Evolutionary conservation across 805 yeast genomes (phyloP), one percentile per base, ranked within the genome.

Genomic region (Spencermartinsiella europaea): DNA sequence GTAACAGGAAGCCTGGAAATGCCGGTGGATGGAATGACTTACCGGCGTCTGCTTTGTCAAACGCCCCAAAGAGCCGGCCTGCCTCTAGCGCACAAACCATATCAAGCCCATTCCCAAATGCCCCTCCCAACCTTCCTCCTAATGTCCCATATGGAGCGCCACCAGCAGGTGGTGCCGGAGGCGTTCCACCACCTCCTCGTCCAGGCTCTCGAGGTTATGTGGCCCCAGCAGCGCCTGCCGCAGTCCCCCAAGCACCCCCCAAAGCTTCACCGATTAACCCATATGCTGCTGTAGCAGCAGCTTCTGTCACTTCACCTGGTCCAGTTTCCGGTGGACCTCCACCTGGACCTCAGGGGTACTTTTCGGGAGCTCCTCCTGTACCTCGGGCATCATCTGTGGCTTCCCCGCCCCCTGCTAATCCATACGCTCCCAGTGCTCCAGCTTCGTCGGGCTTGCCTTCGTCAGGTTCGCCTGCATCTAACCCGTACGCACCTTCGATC

Each of bases 91-190:
- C 63, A 15, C 49, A 58, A 34, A 40, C 55, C 10, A 43, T 54
- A 37, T 46, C 50, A 12, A 40, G 49, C 15, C 56, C 61, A 7
- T 52, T 52, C 46, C 55, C 55, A 5, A 44, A 48, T 38, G 46
- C 61, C 16, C 47, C 59, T 40, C 70, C 74, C 31, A 66, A 67
- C 49, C 63, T 65, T 48, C 39, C 27, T 15, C 63, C 67, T 47
- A 49, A 61, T 7, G 54, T 50, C 1, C 39, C 50, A 7, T 39
- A 53, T 22, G 50, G 60, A 28, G 46, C 56, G 16, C 45, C 56
- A 5, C 47, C 45, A 5, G 52, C 60, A 16, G 46, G 33, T 7
- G 31, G 17, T n/a, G 42, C 34, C 57, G 15, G 7, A 7, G 43
- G 52, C 7, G 39, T 61, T 19, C 58, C 51, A 36, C 60, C 60